A percentile compares a stretch with the other conserved stretches of the same genome.
phyloP scores from a whole-genome alignment of 768 basidiomycete species.

The Boletus reticulatus region DNA sequence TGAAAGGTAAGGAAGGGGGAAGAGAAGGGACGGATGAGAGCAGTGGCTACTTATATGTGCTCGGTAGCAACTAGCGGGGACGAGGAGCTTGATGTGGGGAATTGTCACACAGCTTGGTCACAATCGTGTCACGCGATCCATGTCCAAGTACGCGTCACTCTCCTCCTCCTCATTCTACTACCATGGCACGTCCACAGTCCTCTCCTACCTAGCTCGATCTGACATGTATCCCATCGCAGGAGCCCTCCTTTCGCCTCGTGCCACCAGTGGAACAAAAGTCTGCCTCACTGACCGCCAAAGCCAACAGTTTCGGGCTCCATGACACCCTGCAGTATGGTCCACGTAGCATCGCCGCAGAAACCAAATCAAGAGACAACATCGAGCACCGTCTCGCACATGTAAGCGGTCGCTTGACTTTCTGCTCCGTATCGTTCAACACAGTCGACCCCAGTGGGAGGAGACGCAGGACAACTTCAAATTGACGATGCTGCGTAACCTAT shows the following conservation, averaged over 20 bases:
- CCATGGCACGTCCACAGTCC: constrained; percentile 20
- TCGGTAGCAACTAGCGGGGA: not conserved
- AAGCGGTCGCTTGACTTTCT: constrained; percentile 20
- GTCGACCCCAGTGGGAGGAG: constrained; percentile 74
- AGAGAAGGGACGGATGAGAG: not conserved
- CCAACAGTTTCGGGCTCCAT: constrained; percentile 79
- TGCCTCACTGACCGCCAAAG: constrained; percentile 65
- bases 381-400: constrained; percentile 79
- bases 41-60: constrained; percentile 6
- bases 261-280: constrained; percentile 54
- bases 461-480: constrained; percentile 88
- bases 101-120: constrained; percentile 30
- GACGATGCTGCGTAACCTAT: constrained; percentile 77
- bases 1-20: too few relatives aligned
- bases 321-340: constrained; percentile 87
- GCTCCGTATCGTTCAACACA: not conserved
- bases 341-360: constrained; percentile 74
- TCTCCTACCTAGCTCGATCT: not conserved
- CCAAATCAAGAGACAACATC: constrained; percentile 57
- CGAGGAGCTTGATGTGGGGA: constrained; percentile 13
- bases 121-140: constrained; percentile 22
- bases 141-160: constrained; percentile 18
- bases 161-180: not conserved
- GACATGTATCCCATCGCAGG: constrained; percentile 23
- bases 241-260: constrained; percentile 60